Percentiles rank a stretch among this genome's conserved stretches.
phyloP scores from a whole-genome alignment of 192 early-diverging fungal genomes.

The Thoreauomyces humboldtii region DNA sequence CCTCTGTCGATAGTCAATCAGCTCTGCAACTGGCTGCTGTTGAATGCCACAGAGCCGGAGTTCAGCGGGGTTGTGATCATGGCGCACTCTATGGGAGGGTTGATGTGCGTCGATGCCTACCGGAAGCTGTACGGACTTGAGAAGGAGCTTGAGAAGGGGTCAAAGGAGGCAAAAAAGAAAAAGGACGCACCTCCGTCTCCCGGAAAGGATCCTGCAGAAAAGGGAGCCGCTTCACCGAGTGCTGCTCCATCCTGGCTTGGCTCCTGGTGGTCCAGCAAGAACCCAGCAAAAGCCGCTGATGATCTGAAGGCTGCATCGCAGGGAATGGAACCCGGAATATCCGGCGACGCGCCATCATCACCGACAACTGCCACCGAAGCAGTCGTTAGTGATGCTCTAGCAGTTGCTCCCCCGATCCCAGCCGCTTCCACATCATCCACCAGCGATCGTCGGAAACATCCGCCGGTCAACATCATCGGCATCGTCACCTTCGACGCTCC shows the following conservation, averaged over 20 bases:
- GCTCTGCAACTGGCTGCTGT: conserved; percentile 41
- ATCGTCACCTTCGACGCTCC: conserved; percentile 48
- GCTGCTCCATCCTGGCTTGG: conserved; percentile 14
- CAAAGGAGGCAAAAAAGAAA: neutral
- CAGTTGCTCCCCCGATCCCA: conserved; percentile 1
- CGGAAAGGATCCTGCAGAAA: neutral
- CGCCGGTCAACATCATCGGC: conserved; percentile 37
- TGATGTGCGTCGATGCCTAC: conserved; percentile 43
- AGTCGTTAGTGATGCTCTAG: conserved; percentile 8
- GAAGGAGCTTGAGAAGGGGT: conserved; percentile 1
- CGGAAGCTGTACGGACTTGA: conserved; percentile 25
- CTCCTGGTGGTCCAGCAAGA: conserved; percentile 18
- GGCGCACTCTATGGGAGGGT: conserved; percentile 52
- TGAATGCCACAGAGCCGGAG: conserved; percentile 40
- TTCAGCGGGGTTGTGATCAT: conserved; percentile 32
- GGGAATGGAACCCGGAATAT: conserved; percentile 1
- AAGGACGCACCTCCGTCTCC: neutral
- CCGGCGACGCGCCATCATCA: neutral
- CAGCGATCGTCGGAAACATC: neutral
- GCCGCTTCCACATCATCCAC: neutral
- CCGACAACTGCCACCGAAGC: neutral
- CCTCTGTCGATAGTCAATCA: conserved; percentile 28
- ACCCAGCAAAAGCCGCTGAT: neutral
- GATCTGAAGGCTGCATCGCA: neutral
- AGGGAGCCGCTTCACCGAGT: neutral